A percentile compares a stretch with the other conserved stretches of the same genome.
Evolutionary conservation across 1,139 yeast species (phyloP).

Genomic region (Debaryomyces subglobosus): DNA sequence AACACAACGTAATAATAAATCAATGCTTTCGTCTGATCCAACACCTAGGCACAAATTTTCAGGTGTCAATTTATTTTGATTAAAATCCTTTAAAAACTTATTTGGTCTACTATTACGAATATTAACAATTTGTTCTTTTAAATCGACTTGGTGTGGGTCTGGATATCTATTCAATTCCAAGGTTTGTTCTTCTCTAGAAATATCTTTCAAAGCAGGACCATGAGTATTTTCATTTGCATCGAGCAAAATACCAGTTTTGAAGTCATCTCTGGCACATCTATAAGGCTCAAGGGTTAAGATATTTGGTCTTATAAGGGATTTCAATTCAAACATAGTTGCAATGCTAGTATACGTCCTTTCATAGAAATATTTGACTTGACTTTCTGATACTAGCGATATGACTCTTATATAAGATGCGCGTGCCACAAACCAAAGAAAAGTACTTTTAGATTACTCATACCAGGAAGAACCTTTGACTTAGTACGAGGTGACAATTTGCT

Average conservation of each 20-base stretch:
- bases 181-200: conserved; percentile 27
- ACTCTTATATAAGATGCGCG: conserved; percentile 1
- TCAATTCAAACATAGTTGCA: conserved; percentile 52
- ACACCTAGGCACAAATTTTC: conserved; percentile 90
- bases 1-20: conserved; percentile 80
- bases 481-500: too few relatives aligned
- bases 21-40: conserved; percentile 97
- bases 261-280: conserved; percentile 94
- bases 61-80: conserved; percentile 43
- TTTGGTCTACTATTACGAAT: conserved; percentile 64
- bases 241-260: conserved; percentile 78
- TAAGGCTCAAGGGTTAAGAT: conserved; percentile 82
- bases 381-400: not conserved
- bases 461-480: too few relatives aligned
- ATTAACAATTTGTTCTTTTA: conserved; percentile 70
- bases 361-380: not conserved
- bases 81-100: conserved; percentile 19
- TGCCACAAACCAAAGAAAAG: not conserved
- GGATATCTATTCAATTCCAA: conserved; percentile 86
- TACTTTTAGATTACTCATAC: not conserved
- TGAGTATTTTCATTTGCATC: conserved; percentile 97
- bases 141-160: conserved; percentile 89
- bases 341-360: not conserved
- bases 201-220: conserved; percentile 69
- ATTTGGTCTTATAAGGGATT: conserved; percentile 77